Evolutionary conservation across 202 grass and related monocot species (phyloP).

Genomic region (Elaeis oleifera): DNA sequence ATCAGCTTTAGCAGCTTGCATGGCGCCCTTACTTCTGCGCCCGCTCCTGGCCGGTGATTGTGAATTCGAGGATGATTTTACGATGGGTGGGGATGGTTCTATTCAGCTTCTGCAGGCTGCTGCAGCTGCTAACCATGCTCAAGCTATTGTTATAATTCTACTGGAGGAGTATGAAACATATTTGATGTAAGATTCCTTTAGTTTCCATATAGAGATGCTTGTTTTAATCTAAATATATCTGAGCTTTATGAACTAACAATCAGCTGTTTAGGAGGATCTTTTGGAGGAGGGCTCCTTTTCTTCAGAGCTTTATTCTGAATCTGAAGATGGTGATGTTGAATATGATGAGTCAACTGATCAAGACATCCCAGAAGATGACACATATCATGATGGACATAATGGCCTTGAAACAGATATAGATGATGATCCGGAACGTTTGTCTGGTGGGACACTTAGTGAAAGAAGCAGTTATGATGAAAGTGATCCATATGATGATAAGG

Average conservation of each 20-base stretch:
- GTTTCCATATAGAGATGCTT: slow-evolving; percentile 14
- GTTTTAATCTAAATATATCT: slow-evolving; percentile 11
- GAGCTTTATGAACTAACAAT: slow-evolving; percentile 25
- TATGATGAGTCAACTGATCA: slow-evolving; percentile 79
- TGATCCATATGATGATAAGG: slow-evolving; percentile 44
- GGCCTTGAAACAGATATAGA: slow-evolving; percentile 51
- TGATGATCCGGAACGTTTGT: slow-evolving; percentile 45
- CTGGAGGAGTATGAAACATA: slow-evolving; percentile 91
- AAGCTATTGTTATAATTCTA: slow-evolving; percentile 92
- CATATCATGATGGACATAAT: slow-evolving; percentile 56
- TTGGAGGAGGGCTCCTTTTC: slow-evolving; percentile 71
- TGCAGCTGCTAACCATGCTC: slow-evolving; percentile 92
- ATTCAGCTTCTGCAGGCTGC: slow-evolving; percentile 95
- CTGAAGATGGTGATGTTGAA: slow-evolving; percentile 60
- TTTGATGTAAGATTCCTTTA: slow-evolving; percentile 67
- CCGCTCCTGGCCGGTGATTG: slow-evolving; percentile 82
- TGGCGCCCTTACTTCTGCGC: slow-evolving; percentile 94
- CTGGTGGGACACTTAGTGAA: slow-evolving; percentile 41
- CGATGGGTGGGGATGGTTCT: slow-evolving; percentile 66
- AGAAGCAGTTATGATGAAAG: slow-evolving; percentile 29
- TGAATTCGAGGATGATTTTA: slow-evolving; percentile 73
- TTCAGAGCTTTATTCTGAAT: slow-evolving; percentile 86
- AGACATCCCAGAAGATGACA: slow-evolving; percentile 66
- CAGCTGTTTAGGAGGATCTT: slow-evolving; percentile 37
- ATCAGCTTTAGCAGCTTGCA: slow-evolving; percentile 93